Base-by-base conservation (phyloP, 2,329 filamentous ascomycete species). In the Neoarthrinium moseri region DNA sequence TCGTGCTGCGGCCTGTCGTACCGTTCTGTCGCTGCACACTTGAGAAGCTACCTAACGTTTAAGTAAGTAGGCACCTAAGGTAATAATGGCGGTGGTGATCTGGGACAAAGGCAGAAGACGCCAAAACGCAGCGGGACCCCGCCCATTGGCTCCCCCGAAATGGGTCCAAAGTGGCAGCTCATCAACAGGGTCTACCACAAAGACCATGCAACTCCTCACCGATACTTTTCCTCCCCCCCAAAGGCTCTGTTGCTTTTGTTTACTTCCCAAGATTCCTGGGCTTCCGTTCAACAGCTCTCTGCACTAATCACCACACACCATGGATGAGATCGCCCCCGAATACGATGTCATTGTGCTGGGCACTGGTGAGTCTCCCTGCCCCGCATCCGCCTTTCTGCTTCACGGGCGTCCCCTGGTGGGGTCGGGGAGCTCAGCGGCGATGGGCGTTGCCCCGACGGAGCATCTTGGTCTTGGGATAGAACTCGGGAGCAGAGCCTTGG, bases 261-360 rank as follows among this genome's bases (percentile, higher is more conserved):
- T 30, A 54, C 43, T 43, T 45, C 52, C 48, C 49, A 46, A 53
- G 10, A 34, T 20, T 35, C 17, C 21, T 27, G 17, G 17, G 33
- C 23, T 33, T 29, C 26, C 30, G 18, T 24, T 22, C 26, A 26
- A 26, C 22, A 41, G 22, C 32, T 11, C 10, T 11, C 10, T 15
- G 18, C 38, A 21, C 17, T 18, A 37, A 17, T 21, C 18, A 32
- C 17, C 43, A 29, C 30, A 43, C 72, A 80, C 53, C 73, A 97
- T 97, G 94, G 94, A 97, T 68, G 94, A 97, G 74, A 96, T 99
- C 67, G 90, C 91, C 59, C 89, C 90, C 67, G 91, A 96, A 74
- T 99, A 99, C 81, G 94, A 99, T 81, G 89, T 96, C 71, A 84
- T 99, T 68, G 94, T 99, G 68, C 84, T 99, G 69, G 94, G 94